Base-by-base conservation (phyloP, 2,329 filamentous ascomycete genomes). In the Alternaria ventricosa region DNA sequence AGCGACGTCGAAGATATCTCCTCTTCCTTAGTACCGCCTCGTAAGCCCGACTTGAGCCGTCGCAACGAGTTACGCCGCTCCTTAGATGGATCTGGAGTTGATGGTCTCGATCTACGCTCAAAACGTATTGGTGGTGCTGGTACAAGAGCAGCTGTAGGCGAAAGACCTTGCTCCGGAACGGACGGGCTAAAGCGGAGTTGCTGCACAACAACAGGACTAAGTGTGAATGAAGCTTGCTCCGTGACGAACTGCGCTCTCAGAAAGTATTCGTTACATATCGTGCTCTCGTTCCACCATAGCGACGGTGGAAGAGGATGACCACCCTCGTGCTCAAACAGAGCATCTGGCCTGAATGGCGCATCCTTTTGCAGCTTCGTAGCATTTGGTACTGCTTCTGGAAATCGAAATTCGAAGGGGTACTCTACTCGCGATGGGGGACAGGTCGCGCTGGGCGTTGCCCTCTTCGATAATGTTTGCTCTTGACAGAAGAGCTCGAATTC, bases 321-420 rank as follows among this genome's bases (percentile, higher is more conserved):
- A 0, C 55, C 55, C 3, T 64, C 55, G 11, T 60, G 22, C 27
- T 71, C 71, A 18, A 72, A 74, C 1, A 46, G 6, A 10, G 44
- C 9, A 23, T 68, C 63, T 41, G 47, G 6, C 8, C 57, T 55
- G 53, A 63, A 69, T 4, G 47, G 49, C 20, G 49, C 62, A 44
- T 60, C 45, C 18, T 67, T 67, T 20, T 67, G 63, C 8, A 59
- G 20, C 20, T 22, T 55, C 11, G 69, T 51, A 18, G 62, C 57
- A n/a, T 64, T 47, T 50, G 68, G 60, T 3, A 72, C 67, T 4
- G 22, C 46, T 27, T 69, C 65, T 13, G 70, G 71, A 6, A 74
- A 74, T n/a, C 69, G 57, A 50, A 73, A 73, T 28, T 71, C 66
- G 30, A 74, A 74, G 6, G 68, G 66, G 54, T 69, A 71, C 45